Conservation (phyloP, 2,329 filamentous ascomycete genomes). For the Apiospora kogelbergensis region DNA sequence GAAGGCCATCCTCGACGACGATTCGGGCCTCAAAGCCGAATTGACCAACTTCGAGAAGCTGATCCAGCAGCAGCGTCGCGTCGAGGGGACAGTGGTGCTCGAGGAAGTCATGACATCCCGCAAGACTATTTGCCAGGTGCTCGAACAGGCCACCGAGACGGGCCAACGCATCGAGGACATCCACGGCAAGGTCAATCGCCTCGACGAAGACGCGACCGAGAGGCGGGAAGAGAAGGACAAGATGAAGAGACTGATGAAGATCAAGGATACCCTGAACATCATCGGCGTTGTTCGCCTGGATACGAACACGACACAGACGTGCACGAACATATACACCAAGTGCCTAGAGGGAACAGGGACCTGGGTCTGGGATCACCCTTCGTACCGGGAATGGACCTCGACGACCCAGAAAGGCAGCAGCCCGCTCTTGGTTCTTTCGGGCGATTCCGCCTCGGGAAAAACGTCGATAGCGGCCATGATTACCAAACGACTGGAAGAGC, state of each 20-base stretch:
- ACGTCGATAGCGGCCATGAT: constrained; percentile 22
- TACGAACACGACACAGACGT: not conserved
- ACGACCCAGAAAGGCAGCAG: constrained; percentile 16
- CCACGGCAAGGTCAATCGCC: not conserved
- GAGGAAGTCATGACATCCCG: constrained; percentile 13
- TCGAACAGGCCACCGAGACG: not conserved
- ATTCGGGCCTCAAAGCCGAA: constrained; percentile 20
- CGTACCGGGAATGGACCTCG: constrained; percentile 9
- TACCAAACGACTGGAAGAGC: constrained; percentile 24
- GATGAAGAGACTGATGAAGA: not conserved
- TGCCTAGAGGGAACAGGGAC: not conserved
- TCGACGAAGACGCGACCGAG: not conserved
- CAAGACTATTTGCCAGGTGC: not conserved
- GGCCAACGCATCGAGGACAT: not conserved
- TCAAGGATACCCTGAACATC: not conserved
- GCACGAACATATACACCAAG: not conserved
- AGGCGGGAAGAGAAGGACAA: not conserved
- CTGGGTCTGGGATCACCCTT: not conserved
- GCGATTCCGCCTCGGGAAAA: constrained; percentile 24
- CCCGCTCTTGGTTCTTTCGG: constrained; percentile 23
- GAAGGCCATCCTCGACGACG: constrained; percentile 24
- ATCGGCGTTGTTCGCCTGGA: not conserved
- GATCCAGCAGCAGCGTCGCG: constrained; percentile 20
- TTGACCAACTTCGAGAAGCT: constrained; percentile 21
- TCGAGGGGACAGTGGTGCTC: constrained; percentile 26